phyloP scores from a whole-genome alignment of 768 basidiomycete genomes.

The Tricholoma sp. region DNA sequence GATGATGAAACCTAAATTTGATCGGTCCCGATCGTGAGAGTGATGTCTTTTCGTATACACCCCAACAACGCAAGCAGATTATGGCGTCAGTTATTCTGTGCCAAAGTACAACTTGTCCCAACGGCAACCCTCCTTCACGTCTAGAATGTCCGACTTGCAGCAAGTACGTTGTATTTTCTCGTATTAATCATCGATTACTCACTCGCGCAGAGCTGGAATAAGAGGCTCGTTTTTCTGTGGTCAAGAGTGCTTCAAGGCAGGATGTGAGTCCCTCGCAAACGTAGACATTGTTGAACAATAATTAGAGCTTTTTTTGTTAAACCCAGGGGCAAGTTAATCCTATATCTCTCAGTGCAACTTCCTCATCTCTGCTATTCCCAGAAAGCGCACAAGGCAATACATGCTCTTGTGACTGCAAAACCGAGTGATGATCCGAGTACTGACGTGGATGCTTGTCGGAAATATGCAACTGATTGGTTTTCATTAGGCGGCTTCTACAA shows the following conservation, averaged over 20 bases:
- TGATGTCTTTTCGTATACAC: neutral
- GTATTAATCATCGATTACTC: slow-evolving; percentile 6
- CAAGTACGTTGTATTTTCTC: slow-evolving; percentile 52
- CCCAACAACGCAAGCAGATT: neutral
- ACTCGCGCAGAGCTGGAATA: slow-evolving; percentile 59
- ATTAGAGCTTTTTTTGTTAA: neutral
- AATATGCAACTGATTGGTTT: neutral
- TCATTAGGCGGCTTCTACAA: slow-evolving; percentile 68
- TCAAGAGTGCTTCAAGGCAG: slow-evolving; percentile 94
- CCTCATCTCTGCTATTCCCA: slow-evolving; percentile 22
- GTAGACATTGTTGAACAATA: slow-evolving; percentile 1
- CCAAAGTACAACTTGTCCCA: slow-evolving; percentile 67
- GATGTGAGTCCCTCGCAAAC: slow-evolving; percentile 57
- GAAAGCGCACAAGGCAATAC: slow-evolving; percentile 82
- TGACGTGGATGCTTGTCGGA: slow-evolving; percentile 9
- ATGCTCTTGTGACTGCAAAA: slow-evolving; percentile 45
- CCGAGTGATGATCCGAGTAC: slow-evolving; percentile 20
- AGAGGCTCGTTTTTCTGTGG: slow-evolving; percentile 87
- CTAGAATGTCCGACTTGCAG: slow-evolving; percentile 93
- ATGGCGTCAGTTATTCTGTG: slow-evolving; percentile 38
- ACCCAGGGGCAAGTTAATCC: slow-evolving; percentile 22
- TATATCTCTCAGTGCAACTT: neutral
- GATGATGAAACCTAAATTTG: neutral
- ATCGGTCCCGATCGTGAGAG: neutral
- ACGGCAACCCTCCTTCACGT: slow-evolving; percentile 78